Evolutionary conservation across 441 rosid species (phyloP).

Genomic region (Erysimum cheiri): DNA sequence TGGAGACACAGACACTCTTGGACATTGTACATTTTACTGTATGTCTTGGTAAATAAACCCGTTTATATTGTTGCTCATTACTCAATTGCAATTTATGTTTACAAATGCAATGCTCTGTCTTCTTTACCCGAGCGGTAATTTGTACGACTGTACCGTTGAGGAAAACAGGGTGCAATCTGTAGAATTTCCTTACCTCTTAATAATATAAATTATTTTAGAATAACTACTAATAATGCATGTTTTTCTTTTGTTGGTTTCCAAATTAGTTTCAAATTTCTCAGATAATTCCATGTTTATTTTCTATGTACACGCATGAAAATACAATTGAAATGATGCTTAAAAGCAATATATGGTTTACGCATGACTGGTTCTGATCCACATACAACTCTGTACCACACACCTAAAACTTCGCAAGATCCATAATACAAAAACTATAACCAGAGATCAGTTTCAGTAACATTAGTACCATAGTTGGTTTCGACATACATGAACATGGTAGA

Average conservation of each 20-base stretch:
- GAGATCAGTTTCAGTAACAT: background rate
- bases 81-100: conserved; percentile 24
- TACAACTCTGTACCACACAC: background rate
- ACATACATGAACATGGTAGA: background rate
- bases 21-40: conserved; percentile 35
- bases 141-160: conserved; percentile 5
- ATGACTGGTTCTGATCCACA: background rate
- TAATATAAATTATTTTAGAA: background rate
- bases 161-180: conserved; percentile 10
- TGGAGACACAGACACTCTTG: conserved; percentile 33
- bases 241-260: background rate
- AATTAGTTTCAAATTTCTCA: background rate
- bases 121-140: conserved; percentile 17
- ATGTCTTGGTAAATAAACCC: conserved; percentile 35
- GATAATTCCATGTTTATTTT: background rate
- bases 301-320: background rate
- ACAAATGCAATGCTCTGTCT: conserved; percentile 26
- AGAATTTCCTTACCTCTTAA: conserved; percentile 5
- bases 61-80: conserved; percentile 30
- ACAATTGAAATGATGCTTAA: background rate
- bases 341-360: background rate
- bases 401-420: background rate
- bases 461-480: conserved; percentile 1
- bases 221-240: background rate
- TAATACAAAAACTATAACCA: background rate